These are phyloP conservation scores for Talaromyces sp. DNA, from an alignment of 2,329 filamentous ascomycete genomes.

Conservation along the genomic window DNA sequence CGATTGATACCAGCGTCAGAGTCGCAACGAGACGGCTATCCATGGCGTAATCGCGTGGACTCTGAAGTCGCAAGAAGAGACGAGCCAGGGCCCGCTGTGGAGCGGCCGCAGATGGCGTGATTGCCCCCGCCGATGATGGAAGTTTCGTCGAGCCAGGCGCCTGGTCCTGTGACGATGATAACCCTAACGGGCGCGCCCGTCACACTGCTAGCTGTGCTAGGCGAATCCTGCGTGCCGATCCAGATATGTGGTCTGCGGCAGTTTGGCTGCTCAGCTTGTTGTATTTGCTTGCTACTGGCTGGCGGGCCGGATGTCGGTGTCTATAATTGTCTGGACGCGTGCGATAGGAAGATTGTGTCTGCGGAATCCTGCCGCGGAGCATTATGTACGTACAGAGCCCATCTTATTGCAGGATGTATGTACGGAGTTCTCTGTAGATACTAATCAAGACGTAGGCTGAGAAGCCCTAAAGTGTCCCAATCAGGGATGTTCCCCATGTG, in stretches of 20 bases:
- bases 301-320: not conserved
- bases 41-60: not conserved
- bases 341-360: not conserved
- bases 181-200: not conserved
- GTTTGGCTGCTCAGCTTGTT: not conserved
- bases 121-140: conserved; percentile 12
- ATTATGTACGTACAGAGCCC: too few relatives aligned
- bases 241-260: not conserved
- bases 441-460: too few relatives aligned
- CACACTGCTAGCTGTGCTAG: not conserved
- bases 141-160: not conserved
- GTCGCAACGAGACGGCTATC: not conserved
- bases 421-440: too few relatives aligned
- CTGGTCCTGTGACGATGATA: not conserved
- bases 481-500: not conserved
- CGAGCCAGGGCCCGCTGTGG: conserved; percentile 1
- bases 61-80: not conserved
- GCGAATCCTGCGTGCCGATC: not conserved
- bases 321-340: not conserved
- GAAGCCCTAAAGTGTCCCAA: not conserved
- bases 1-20: not conserved
- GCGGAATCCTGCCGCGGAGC: too few relatives aligned
- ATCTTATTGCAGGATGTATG: too few relatives aligned
- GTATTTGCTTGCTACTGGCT: not conserved
- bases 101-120: conserved; percentile 7